phyloP scores from a whole-genome alignment of 345 rosid species.

The Citrus maxima region DNA sequence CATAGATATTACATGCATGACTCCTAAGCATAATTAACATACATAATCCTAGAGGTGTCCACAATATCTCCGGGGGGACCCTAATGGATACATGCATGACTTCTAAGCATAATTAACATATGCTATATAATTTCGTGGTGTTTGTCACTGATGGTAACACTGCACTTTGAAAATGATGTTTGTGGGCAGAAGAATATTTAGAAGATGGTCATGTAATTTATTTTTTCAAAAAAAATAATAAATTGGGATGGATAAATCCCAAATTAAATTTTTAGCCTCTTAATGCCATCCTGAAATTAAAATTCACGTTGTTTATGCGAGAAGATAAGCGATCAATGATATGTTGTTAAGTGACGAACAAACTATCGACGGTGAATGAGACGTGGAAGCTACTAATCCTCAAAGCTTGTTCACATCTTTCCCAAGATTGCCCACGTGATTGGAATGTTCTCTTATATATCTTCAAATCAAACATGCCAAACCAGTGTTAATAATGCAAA shows the following conservation, averaged over 20 bases:
- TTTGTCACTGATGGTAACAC: neutral
- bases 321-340: neutral
- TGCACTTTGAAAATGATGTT: neutral
- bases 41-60: neutral
- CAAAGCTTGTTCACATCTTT: neutral
- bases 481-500: no score
- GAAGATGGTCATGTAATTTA: neutral
- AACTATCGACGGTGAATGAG: neutral
- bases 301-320: no score
- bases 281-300: no score
- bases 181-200: neutral
- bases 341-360: neutral
- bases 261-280: no score
- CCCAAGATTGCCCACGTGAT: neutral
- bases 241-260: no score
- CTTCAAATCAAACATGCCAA: no score
- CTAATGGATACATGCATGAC: neutral
- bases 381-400: conserved; percentile 7
- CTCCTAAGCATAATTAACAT: no score
- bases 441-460: neutral
- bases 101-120: neutral
- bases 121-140: neutral
- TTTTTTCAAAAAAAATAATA: no score
- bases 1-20: no score
- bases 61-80: neutral